Conservation (phyloP, 2,329 filamentous ascomycete genomes). For the Pseudovirgaria hyperparasitica region DNA sequence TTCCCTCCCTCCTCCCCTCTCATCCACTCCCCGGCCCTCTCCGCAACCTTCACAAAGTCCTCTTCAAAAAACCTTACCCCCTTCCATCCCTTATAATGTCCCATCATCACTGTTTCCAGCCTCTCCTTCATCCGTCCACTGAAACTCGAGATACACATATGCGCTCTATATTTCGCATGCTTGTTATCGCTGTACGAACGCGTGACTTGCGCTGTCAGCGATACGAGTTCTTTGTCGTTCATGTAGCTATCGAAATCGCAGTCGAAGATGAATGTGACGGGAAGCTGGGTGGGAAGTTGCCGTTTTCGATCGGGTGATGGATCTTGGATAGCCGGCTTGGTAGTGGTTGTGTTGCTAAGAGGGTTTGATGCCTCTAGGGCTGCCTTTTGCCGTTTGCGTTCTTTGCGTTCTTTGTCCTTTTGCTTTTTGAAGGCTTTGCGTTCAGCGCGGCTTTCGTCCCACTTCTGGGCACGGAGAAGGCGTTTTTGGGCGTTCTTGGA, state of each 20-base stretch:
- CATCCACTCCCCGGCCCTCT: constrained; percentile 58
- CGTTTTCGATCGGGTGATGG: constrained; percentile 9
- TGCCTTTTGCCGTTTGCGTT: constrained; percentile 32
- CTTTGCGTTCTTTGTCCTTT: constrained; percentile 39
- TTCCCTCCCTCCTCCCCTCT: constrained; percentile 41
- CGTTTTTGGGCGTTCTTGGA: constrained; percentile 87
- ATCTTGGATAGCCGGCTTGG: constrained; percentile 10
- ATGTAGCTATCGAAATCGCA: constrained; percentile 88
- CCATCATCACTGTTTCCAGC: constrained; percentile 62
- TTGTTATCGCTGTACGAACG: constrained; percentile 83
- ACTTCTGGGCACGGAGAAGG: constrained; percentile 55
- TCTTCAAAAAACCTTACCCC: constrained; percentile 59
- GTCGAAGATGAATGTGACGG: constrained; percentile 73
- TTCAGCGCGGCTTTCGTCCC: constrained; percentile 56
- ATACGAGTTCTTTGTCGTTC: constrained; percentile 74
- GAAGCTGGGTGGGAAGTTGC: constrained; percentile 43
- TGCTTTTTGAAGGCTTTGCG: constrained; percentile 47
- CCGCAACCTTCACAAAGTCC: constrained; percentile 59
- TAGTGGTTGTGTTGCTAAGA: constrained; percentile 9
- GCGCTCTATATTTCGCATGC: constrained; percentile 51
- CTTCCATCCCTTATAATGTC: constrained; percentile 68
- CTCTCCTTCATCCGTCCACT: constrained; percentile 59
- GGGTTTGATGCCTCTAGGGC: constrained; percentile 10
- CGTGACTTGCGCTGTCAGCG: constrained; percentile 71
- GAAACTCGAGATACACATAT: constrained; percentile 70